Evolutionary conservation across 345 rosid species (phyloP).

Genomic region (Hevea brasiliensis): DNA sequence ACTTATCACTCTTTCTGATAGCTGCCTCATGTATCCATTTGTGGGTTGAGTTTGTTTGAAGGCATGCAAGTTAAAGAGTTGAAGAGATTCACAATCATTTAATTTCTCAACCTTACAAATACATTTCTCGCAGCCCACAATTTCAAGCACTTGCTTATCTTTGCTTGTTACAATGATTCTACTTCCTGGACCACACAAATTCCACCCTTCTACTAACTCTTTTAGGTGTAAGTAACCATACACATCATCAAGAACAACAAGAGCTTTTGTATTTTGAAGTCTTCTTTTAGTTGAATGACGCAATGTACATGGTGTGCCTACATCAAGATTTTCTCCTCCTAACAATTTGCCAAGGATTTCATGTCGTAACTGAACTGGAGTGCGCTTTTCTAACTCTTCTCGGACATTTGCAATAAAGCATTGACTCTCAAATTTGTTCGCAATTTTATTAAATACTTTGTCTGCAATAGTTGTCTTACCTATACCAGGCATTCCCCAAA

Average conservation of each 20-base stretch:
- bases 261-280: not conserved
- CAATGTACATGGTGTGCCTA: not conserved
- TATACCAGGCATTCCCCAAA: constrained; percentile 11
- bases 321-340: not conserved
- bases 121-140: not conserved
- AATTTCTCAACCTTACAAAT: not conserved
- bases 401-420: constrained; percentile 2
- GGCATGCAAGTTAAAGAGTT: not conserved
- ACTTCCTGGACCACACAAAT: not conserved
- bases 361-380: not conserved
- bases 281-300: not conserved
- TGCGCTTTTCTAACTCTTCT: not conserved
- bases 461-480: constrained; percentile 4
- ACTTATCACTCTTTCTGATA: not conserved
- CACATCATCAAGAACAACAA: not conserved
- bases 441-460: not conserved
- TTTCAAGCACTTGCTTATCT: not conserved
- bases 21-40: not conserved
- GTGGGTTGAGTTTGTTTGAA: not conserved
- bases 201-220: not conserved
- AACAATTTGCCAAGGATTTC: not conserved
- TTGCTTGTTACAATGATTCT: constrained; percentile 5
- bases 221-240: not conserved
- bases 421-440: not conserved
- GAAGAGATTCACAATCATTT: not conserved